phyloP scores from a whole-genome alignment of 2,329 filamentous ascomycete genomes.

The Elsinoe fawcettii region DNA sequence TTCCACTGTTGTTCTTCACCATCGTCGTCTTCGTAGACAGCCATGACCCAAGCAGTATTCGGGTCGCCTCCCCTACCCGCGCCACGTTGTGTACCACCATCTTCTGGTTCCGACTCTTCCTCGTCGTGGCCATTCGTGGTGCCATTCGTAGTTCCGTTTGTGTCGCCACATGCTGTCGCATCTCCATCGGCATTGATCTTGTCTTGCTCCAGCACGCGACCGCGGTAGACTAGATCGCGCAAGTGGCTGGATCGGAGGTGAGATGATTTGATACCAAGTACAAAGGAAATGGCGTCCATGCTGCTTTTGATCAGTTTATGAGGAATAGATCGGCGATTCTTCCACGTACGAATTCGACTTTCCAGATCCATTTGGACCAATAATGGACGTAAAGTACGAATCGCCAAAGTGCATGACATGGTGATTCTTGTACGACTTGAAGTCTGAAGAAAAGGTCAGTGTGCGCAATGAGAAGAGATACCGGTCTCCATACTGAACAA shows the following conservation, averaged over 20 bases:
- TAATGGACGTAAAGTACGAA: constrained; percentile 98
- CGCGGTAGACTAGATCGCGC: constrained; percentile 91
- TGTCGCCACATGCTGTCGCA: constrained; percentile 40
- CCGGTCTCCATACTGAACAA: constrained; percentile 65
- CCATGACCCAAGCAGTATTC: constrained; percentile 97
- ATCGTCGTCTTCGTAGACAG: constrained; percentile 95
- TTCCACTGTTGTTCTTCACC: constrained; percentile 95
- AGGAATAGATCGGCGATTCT: not conserved
- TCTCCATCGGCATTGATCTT: constrained; percentile 88
- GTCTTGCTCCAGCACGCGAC: constrained; percentile 82
- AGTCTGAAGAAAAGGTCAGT: constrained; percentile 52
- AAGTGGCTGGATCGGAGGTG: constrained; percentile 90
- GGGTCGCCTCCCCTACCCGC: constrained; percentile 65
- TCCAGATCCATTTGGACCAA: constrained; percentile 97
- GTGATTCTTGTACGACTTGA: constrained; percentile 98
- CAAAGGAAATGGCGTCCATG: constrained; percentile 99
- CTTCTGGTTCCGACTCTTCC: constrained; percentile 37
- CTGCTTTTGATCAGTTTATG: constrained; percentile 38
- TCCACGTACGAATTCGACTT: constrained; percentile 85
- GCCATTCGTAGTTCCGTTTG: constrained; percentile 30
- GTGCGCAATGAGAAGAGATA: too few relatives aligned
- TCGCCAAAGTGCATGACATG: constrained; percentile 92
- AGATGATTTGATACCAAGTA: constrained; percentile 97
- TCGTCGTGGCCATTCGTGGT: constrained; percentile 48
- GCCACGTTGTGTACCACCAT: constrained; percentile 49